Conservation (phyloP, 1,139 yeast genomes). For the Pichia norvegensis region DNA sequence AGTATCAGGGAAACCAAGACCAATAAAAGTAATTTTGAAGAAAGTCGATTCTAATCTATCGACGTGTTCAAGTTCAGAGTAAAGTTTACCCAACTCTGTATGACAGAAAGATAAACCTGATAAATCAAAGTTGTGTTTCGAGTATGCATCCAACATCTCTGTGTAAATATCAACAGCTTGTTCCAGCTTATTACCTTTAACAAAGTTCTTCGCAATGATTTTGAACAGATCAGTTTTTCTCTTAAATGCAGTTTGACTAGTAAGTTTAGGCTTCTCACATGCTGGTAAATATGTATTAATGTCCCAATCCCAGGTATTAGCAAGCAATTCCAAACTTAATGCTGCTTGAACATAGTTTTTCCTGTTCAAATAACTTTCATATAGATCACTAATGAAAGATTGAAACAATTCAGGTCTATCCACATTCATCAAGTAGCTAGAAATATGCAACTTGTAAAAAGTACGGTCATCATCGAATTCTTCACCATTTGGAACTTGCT, state of each 20-base stretch:
- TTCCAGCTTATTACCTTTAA: slow-evolving; percentile 67
- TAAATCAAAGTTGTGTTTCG: slow-evolving; percentile 65
- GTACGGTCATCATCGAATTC: slow-evolving; percentile 86
- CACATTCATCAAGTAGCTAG: slow-evolving; percentile 70
- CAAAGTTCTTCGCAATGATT: slow-evolving; percentile 63
- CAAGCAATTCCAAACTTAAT: slow-evolving; percentile 66
- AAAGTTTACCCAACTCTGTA: slow-evolving; percentile 58
- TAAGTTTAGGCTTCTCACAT: slow-evolving; percentile 61
- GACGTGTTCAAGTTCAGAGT: slow-evolving; percentile 57
- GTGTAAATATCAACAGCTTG: slow-evolving; percentile 72
- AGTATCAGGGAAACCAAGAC: slow-evolving; percentile 76
- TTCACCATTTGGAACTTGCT: slow-evolving; percentile 69
- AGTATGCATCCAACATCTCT: slow-evolving; percentile 71
- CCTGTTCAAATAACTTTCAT: slow-evolving; percentile 53
- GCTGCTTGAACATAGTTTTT: slow-evolving; percentile 77
- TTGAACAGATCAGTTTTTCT: slow-evolving; percentile 70
- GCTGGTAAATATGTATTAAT: slow-evolving; percentile 50
- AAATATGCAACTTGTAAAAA: slow-evolving; percentile 68
- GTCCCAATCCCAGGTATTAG: slow-evolving; percentile 73
- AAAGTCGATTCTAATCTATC: slow-evolving; percentile 73
- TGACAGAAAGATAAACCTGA: slow-evolving; percentile 71
- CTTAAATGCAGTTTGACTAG: slow-evolving; percentile 73
- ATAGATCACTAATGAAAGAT: slow-evolving; percentile 68
- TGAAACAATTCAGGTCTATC: slow-evolving; percentile 76
- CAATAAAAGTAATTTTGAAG: slow-evolving; percentile 74